These are phyloP conservation scores for Cornus kousa DNA, from an alignment of 148 eudicot genomes.

Conservation along the genomic window DNA sequence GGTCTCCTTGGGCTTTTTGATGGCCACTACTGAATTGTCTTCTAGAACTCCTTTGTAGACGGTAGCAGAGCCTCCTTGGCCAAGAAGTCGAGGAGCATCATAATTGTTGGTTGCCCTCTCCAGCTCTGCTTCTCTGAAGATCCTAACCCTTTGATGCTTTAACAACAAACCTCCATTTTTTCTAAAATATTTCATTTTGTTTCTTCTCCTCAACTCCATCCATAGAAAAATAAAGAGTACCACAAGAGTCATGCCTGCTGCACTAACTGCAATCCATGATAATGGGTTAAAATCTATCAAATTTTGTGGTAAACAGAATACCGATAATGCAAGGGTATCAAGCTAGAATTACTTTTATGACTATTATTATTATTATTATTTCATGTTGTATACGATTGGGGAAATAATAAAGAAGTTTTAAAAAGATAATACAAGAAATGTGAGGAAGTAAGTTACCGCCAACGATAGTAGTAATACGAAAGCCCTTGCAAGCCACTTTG, in stretches of 20 bases:
- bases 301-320: too few relatives aligned
- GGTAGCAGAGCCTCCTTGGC: neutral
- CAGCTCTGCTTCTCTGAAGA: neutral
- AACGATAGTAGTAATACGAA: neutral
- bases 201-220: neutral
- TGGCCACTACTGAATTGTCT: neutral
- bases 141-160: neutral
- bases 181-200: neutral
- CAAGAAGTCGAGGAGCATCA: neutral
- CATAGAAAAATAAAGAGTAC: neutral
- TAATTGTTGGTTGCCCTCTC: neutral
- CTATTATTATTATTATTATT: too few relatives aligned
- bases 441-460: neutral
- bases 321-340: too few relatives aligned
- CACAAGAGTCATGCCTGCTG: neutral
- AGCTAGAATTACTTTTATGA: too few relatives aligned
- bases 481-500: neutral
- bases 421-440: too few relatives aligned
- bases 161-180: neutral
- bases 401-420: too few relatives aligned
- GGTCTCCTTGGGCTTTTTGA: neutral
- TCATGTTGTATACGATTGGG: too few relatives aligned
- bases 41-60: neutral
- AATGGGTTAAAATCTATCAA: too few relatives aligned
- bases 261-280: neutral